Base-by-base conservation (phyloP, 768 basidiomycete genomes). In the Rubroboletus pulcherrimus region DNA sequence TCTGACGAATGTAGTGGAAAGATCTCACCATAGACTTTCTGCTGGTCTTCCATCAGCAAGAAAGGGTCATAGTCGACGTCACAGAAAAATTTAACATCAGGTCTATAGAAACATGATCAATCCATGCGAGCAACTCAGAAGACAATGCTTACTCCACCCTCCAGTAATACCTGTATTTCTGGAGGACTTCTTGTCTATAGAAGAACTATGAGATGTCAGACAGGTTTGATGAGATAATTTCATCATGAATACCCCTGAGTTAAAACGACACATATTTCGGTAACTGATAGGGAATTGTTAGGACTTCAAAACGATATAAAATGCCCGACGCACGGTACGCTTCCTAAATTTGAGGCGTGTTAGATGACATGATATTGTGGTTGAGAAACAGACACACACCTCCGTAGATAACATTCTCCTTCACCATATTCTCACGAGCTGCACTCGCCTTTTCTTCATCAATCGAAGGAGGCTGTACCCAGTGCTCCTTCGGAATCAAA, bases 221-320 rank as follows among this genome's bases (percentile, higher is more conserved):
- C 17, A 48, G 12, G 37, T 15, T 38, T 21, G 21, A 30, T 40
- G 34, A 21, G 6, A 45, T 15, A 49, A 10, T 5, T 17, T 30
- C 24, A 21, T 35, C 41, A 29, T 1, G 58, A 44, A 60, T 71
- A 92, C 91, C 33, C 91, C 93, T 45, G 91, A 93, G 73, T 95
- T 93, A 73, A 86, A 98, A 11, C 95, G 84, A 72, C 95, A 97
- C 95, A 97, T 96, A 63, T 96, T 93, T 39, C 94, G 84, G 66
- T 97, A 96, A 19, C 83, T 86, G 62, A 33, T 49, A 47, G 24
- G 11, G 40, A 17, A n/a, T 4, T 40, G 29, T 63, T 11, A 66
- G 54, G 19, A 55, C 50, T n/a, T 50, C 21, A 30, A 43, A 41
- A 31, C 39, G 10, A 30, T 4, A 50, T 17, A 49, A 41, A 31